These are phyloP conservation scores for Acaromyces ingoldii DNA, from an alignment of 1,284 basidiomycete species.

Conservation along the genomic window DNA sequence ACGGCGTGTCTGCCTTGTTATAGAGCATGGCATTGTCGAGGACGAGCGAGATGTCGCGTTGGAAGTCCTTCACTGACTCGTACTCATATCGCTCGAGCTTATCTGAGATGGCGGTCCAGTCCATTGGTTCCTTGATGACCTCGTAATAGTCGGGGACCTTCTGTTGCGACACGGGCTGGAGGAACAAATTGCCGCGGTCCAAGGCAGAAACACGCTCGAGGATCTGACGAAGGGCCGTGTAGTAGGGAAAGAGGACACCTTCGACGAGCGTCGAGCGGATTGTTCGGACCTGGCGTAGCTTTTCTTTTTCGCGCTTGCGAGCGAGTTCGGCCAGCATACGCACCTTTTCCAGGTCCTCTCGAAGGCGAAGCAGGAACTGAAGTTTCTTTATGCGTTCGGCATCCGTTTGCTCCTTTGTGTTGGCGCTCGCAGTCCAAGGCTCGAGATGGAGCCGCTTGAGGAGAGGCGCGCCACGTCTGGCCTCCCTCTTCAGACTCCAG, in stretches of 20 bases:
- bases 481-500: slow-evolving; percentile 95
- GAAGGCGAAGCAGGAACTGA: slow-evolving; percentile 57
- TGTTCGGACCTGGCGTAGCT: slow-evolving; percentile 68
- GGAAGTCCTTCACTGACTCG: slow-evolving; percentile 67
- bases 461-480: slow-evolving; percentile 82
- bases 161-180: slow-evolving; percentile 55
- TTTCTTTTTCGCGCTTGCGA: slow-evolving; percentile 76
- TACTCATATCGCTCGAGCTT: slow-evolving; percentile 70
- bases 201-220: slow-evolving; percentile 65
- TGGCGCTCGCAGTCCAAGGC: slow-evolving; percentile 83
- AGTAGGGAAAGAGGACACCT: slow-evolving; percentile 63
- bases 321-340: slow-evolving; percentile 67
- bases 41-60: slow-evolving; percentile 79
- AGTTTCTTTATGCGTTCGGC: slow-evolving; percentile 71
- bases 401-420: slow-evolving; percentile 60
- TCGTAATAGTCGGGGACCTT: slow-evolving; percentile 91
- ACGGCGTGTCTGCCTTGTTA: slow-evolving; percentile 70
- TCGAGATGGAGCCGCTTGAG: slow-evolving; percentile 91
- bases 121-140: slow-evolving; percentile 80
- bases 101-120: slow-evolving; percentile 67
- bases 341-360: slow-evolving; percentile 72
- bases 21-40: slow-evolving; percentile 80
- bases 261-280: slow-evolving; percentile 65
- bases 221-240: slow-evolving; percentile 59
- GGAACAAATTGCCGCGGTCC: slow-evolving; percentile 36